These are phyloP conservation scores for Cryptococcus sp. DNA, from an alignment of 1,284 basidiomycete genomes.

Conservation along the genomic window DNA sequence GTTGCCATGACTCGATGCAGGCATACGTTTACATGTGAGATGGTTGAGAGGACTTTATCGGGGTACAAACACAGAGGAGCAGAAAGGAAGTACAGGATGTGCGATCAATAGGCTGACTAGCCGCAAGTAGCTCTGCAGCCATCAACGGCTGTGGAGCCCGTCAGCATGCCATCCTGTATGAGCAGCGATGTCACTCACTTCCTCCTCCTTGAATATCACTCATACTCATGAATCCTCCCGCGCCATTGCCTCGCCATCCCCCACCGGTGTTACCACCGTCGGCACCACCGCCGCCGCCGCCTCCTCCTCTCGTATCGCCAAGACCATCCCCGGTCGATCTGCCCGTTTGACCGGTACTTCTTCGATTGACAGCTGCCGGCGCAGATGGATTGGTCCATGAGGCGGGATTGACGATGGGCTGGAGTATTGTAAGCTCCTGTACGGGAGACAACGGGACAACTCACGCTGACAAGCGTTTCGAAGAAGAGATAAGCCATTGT, in stretches of 20 bases:
- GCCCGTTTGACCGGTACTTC: not conserved
- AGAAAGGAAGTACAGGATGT: not conserved
- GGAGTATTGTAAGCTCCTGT: not conserved
- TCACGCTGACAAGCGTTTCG: conserved; percentile 45
- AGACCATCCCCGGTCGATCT: conserved; percentile 12
- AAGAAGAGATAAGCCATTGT: conserved; percentile 41
- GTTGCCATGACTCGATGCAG: no score
- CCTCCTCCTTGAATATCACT: conserved; percentile 35
- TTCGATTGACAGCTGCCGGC: not conserved
- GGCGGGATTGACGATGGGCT: conserved; percentile 40
- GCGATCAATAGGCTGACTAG: conserved; percentile 11
- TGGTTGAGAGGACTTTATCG: no score
- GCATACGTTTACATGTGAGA: no score
- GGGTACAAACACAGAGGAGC: not conserved
- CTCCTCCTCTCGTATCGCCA: conserved; percentile 14
- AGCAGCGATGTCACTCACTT: conserved; percentile 29
- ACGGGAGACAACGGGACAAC: conserved; percentile 8
- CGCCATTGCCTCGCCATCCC: conserved; percentile 24
- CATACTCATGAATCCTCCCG: conserved; percentile 47
- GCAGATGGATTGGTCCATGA: conserved; percentile 30
- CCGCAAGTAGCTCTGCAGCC: conserved; percentile 44
- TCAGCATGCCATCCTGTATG: conserved; percentile 9
- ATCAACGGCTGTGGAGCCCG: conserved; percentile 30
- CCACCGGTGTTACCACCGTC: conserved; percentile 19
- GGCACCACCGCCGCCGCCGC: conserved; percentile 22